Evolutionary conservation across 2,329 filamentous ascomycete genomes (phyloP).

Genomic region (Cucurbitaria berberidis): DNA sequence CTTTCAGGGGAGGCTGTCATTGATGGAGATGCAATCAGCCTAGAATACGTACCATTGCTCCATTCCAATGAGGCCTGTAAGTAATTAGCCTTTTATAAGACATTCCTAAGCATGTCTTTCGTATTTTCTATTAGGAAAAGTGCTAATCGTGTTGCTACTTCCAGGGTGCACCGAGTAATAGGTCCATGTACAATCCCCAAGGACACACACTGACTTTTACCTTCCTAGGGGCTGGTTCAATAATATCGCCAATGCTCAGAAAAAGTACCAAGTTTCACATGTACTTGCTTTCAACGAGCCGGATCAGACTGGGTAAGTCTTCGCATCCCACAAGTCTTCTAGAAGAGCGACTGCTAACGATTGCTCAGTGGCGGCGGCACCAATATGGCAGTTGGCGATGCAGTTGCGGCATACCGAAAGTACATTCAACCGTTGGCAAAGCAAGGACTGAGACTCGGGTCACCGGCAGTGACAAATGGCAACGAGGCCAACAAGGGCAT

Average conservation of each 20-base stretch:
- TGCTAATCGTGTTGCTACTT: too few relatives aligned
- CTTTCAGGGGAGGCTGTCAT: slow-evolving; percentile 59
- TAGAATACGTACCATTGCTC: slow-evolving; percentile 67
- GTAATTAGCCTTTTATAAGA: too few relatives aligned
- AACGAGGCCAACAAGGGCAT: slow-evolving; percentile 32
- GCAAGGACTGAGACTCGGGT: slow-evolving; percentile 39
- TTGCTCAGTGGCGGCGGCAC: slow-evolving; percentile 30
- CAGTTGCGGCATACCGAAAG: slow-evolving; percentile 31
- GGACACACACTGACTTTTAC: background rate
- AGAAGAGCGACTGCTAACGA: slow-evolving; percentile 5
- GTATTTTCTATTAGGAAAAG: too few relatives aligned
- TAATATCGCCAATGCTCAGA: slow-evolving; percentile 36
- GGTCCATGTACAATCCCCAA: background rate
- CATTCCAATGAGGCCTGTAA: slow-evolving; percentile 39
- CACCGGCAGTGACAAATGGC: slow-evolving; percentile 46
- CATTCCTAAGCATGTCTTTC: too few relatives aligned
- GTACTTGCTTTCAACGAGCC: slow-evolving; percentile 50
- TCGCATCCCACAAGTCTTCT: background rate
- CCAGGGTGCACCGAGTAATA: slow-evolving; percentile 23
- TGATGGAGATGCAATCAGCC: slow-evolving; percentile 48
- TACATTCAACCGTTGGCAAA: slow-evolving; percentile 35
- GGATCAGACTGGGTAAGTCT: slow-evolving; percentile 42
- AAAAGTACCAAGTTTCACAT: slow-evolving; percentile 39
- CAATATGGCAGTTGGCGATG: slow-evolving; percentile 31
- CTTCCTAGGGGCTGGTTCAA: slow-evolving; percentile 24